These are phyloP conservation scores for Tulasnella sp. DNA, from an alignment of 768 basidiomycete species.

Conservation along the genomic window DNA sequence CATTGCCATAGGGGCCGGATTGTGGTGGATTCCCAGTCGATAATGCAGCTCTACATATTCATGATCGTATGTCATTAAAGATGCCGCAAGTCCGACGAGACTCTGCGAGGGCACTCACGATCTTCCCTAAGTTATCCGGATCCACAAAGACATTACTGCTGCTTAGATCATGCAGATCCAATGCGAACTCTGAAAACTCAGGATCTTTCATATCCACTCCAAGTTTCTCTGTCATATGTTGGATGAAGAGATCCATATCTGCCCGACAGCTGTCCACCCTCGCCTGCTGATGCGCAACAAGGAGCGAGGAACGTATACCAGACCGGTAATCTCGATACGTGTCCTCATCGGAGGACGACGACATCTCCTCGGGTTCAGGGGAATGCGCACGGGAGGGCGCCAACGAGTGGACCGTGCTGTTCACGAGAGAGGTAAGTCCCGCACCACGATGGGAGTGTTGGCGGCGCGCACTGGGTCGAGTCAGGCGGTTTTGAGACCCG, in stretches of 20 bases:
- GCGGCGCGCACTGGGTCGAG: constrained; percentile 12
- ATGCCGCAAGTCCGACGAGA: constrained; percentile 15
- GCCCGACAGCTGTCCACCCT: constrained; percentile 51
- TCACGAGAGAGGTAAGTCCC: constrained; percentile 6
- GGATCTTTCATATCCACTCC: constrained; percentile 23
- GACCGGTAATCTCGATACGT: constrained; percentile 62
- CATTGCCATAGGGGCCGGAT: constrained; percentile 77
- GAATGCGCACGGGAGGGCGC: not conserved
- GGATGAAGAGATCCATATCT: constrained; percentile 66
- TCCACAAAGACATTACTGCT: constrained; percentile 81
- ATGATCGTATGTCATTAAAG: not conserved
- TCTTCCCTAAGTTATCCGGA: constrained; percentile 49
- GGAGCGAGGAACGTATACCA: constrained; percentile 69
- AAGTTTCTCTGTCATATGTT: constrained; percentile 38
- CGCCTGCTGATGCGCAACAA: constrained; percentile 56
- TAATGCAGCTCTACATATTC: constrained; percentile 58
- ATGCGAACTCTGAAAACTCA: constrained; percentile 52
- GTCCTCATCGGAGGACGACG: constrained; percentile 18
- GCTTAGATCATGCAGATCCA: constrained; percentile 81
- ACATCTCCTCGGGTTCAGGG: not conserved
- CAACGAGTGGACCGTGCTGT: not conserved
- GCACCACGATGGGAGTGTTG: constrained; percentile 13
- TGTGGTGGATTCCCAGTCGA: constrained; percentile 89
- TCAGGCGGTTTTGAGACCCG: not conserved
- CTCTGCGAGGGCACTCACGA: constrained; percentile 41